Percentiles rank a stretch among this genome's conserved stretches.
Conservation (phyloP, 495 filamentous ascomycete species). For the Peziza echinospora region DNA sequence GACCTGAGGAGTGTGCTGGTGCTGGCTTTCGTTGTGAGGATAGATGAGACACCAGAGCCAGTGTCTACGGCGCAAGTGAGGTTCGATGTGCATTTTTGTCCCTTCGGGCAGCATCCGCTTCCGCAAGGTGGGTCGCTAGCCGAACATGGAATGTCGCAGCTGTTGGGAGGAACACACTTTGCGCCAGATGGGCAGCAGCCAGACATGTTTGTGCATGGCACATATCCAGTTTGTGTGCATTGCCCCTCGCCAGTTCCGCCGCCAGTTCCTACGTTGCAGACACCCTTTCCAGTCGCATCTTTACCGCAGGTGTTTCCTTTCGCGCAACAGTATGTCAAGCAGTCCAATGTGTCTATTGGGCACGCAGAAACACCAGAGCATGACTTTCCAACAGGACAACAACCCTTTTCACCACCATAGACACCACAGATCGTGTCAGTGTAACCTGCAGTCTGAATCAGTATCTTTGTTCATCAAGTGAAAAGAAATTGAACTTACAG, state of each 20-base stretch:
- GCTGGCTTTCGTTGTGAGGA: too few species aligned
- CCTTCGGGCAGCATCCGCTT: background rate
- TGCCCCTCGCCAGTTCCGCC: background rate
- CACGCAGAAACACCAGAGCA: slow-evolving; percentile 3
- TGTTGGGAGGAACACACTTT: background rate
- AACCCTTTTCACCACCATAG: slow-evolving; percentile 5
- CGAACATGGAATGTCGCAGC: background rate
- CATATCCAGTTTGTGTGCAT: background rate
- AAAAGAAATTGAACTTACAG: too few species aligned
- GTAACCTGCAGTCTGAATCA: background rate
- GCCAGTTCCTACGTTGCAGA: background rate
- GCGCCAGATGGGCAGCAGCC: background rate
- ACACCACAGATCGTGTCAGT: slow-evolving; percentile 4
- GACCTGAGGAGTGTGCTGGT: too few species aligned
- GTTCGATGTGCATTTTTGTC: background rate
- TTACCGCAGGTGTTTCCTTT: background rate
- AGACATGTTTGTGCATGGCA: background rate
- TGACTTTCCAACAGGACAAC: slow-evolving; percentile 4
- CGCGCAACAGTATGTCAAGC: slow-evolving; percentile 3
- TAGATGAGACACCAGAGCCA: too few species aligned
- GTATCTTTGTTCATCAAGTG: too few species aligned
- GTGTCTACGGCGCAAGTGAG: background rate
- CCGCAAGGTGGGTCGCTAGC: background rate
- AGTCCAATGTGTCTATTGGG: background rate
- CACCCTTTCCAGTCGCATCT: background rate